Conservation (phyloP, 2,329 filamentous ascomycete genomes). For the Penicillium expansum region DNA sequence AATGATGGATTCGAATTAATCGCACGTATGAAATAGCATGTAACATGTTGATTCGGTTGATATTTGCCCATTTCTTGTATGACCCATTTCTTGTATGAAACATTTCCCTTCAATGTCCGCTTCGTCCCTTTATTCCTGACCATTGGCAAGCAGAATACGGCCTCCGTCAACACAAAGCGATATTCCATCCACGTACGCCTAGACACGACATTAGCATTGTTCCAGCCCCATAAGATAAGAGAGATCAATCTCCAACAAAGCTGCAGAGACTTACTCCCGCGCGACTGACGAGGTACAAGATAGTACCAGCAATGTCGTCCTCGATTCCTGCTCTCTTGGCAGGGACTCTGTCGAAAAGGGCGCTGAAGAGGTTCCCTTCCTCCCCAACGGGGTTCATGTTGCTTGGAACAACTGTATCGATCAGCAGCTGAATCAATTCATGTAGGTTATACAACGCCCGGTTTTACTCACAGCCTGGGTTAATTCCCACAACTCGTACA, state of each 20-base stretch:
- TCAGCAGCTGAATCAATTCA: not conserved
- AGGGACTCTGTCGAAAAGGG: constrained; percentile 43
- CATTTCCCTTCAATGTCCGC: not conserved
- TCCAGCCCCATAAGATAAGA: not conserved
- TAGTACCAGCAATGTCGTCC: constrained; percentile 45
- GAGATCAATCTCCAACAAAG: no score
- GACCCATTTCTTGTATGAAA: no score
- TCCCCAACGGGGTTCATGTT: constrained; percentile 47
- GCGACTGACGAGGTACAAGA: constrained; percentile 44
- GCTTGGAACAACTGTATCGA: constrained; percentile 41
- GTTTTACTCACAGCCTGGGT: constrained; percentile 43
- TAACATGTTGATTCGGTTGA: not conserved
- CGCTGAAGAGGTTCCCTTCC: constrained; percentile 43
- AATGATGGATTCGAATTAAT: not conserved
- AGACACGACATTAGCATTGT: not conserved
- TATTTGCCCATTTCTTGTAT: no score
- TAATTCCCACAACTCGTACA: constrained; percentile 46
- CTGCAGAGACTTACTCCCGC: constrained; percentile 36
- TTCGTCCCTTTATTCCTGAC: constrained; percentile 27
- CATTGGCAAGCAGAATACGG: constrained; percentile 42
- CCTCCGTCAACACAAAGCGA: constrained; percentile 44
- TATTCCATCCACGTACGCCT: constrained; percentile 44
- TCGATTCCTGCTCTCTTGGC: constrained; percentile 39
- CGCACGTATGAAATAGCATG: not conserved
- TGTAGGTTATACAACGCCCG: not conserved